Evolutionary conservation across 768 basidiomycete genomes (phyloP).

Genomic region (Tephrocybe rancida): DNA sequence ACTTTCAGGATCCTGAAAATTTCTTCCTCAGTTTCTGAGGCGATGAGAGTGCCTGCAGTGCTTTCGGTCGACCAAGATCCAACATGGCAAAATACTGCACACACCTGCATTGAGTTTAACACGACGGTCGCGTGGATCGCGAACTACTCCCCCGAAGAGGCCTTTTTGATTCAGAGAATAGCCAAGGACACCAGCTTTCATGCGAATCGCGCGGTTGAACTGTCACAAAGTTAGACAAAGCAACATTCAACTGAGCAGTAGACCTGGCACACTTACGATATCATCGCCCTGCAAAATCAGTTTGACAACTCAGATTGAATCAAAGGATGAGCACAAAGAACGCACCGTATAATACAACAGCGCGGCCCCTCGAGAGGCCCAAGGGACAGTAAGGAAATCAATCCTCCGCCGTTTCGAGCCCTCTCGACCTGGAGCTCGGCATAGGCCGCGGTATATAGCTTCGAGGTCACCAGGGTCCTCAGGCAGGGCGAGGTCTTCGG

Average conservation of each 20-base stretch:
- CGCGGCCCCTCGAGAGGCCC: conserved; percentile 77
- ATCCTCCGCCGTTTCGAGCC: conserved; percentile 67
- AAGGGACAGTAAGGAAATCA: conserved; percentile 85
- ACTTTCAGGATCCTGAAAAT: conserved; percentile 80
- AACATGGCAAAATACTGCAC: conserved; percentile 12
- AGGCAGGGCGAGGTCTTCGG: conserved; percentile 78
- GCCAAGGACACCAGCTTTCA: conserved; percentile 80
- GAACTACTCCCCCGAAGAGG: conserved; percentile 69
- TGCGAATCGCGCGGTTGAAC: conserved; percentile 90
- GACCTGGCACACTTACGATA: conserved; percentile 56
- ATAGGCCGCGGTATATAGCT: conserved; percentile 81
- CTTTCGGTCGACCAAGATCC: neutral
- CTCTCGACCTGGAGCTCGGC: conserved; percentile 49
- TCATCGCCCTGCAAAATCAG: conserved; percentile 71
- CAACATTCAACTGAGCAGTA: neutral
- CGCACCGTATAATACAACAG: conserved; percentile 89
- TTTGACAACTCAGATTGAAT: no score
- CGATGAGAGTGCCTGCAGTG: conserved; percentile 61
- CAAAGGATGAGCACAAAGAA: conserved; percentile 8
- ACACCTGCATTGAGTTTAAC: conserved; percentile 65
- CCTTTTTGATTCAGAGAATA: conserved; percentile 90
- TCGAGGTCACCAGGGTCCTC: conserved; percentile 71
- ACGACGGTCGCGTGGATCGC: conserved; percentile 64
- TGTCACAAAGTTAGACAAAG: conserved; percentile 27
- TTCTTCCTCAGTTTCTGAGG: conserved; percentile 84